Percentiles rank a stretch among this genome's conserved stretches.
Conservation (phyloP, 2,329 filamentous ascomycete species). For the Hypocreales sp. region DNA sequence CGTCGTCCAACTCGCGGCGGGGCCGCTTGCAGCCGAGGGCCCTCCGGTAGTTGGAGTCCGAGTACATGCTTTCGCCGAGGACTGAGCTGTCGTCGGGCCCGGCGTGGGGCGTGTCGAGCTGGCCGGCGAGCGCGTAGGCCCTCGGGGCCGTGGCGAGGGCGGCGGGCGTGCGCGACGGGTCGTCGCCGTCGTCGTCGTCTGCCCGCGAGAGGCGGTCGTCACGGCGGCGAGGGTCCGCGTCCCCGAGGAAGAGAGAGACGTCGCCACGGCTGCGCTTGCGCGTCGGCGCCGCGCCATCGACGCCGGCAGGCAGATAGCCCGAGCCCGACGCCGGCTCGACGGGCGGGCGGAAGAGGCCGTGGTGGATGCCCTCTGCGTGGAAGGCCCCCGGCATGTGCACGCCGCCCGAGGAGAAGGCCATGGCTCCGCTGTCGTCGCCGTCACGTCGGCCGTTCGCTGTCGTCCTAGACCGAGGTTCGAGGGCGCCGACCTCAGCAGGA, state of each 20-base stretch:
- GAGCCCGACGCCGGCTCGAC: constrained; percentile 24
- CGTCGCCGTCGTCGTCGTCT: constrained; percentile 12
- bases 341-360: constrained; percentile 31
- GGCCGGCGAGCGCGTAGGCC: constrained; percentile 35
- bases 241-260: no score
- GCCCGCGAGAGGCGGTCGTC: no score
- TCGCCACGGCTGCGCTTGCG: constrained; percentile 26
- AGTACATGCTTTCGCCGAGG: constrained; percentile 39
- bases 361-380: constrained; percentile 21
- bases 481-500: no score
- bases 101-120: constrained; percentile 32
- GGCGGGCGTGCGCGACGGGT: constrained; percentile 32
- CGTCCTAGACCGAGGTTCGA: no score
- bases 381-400: constrained; percentile 21
- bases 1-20: constrained; percentile 19
- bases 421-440: constrained; percentile 3
- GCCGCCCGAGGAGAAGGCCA: constrained; percentile 14
- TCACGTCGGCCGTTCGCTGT: no score
- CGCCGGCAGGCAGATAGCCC: constrained; percentile 16
- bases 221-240: no score
- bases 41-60: constrained; percentile 39
- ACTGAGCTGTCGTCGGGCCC: constrained; percentile 14
- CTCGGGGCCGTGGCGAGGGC: constrained; percentile 1
- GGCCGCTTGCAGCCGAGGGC: constrained; percentile 31
- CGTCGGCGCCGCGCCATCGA: constrained; percentile 17